These are phyloP conservation scores for Kurtzmaniella fragi DNA, from an alignment of 805 yeast species.

Conservation along the genomic window DNA sequence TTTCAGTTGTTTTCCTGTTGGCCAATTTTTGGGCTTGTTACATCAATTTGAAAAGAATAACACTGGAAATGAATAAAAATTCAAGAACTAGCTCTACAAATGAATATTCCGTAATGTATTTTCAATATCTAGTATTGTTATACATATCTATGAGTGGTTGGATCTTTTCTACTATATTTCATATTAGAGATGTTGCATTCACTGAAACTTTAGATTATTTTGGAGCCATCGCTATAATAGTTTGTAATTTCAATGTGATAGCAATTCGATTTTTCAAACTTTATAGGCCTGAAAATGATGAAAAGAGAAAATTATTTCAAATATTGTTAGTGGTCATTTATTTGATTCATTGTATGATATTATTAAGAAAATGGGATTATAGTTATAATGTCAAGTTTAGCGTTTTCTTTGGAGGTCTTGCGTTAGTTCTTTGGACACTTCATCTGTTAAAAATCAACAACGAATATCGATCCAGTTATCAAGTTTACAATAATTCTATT, in stretches of 20 bases:
- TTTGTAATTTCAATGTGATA: slow-evolving; percentile 32
- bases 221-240: slow-evolving; percentile 36
- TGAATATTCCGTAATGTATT: slow-evolving; percentile 17
- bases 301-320: slow-evolving; percentile 14
- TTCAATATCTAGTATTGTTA: slow-evolving; percentile 25
- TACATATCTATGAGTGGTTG: slow-evolving; percentile 30
- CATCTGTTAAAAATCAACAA: slow-evolving; percentile 21
- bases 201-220: slow-evolving; percentile 39
- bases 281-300: slow-evolving; percentile 8
- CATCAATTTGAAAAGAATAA: slow-evolving; percentile 21
- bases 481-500: slow-evolving; percentile 29
- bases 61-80: slow-evolving; percentile 19
- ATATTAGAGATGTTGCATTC: slow-evolving; percentile 28
- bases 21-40: slow-evolving; percentile 33
- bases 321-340: slow-evolving; percentile 12
- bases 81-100: slow-evolving; percentile 8
- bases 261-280: slow-evolving; percentile 26
- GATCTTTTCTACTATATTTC: slow-evolving; percentile 33
- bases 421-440: slow-evolving; percentile 28
- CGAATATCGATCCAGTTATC: slow-evolving; percentile 9
- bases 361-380: slow-evolving; percentile 34
- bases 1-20: slow-evolving; percentile 29
- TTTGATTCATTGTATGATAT: slow-evolving; percentile 21
- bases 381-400: slow-evolving; percentile 30
- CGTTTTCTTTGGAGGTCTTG: slow-evolving; percentile 23